Evolutionary conservation across 2,329 filamentous ascomycete species (phyloP).

Genomic region (Aspergillus luchuensis): DNA sequence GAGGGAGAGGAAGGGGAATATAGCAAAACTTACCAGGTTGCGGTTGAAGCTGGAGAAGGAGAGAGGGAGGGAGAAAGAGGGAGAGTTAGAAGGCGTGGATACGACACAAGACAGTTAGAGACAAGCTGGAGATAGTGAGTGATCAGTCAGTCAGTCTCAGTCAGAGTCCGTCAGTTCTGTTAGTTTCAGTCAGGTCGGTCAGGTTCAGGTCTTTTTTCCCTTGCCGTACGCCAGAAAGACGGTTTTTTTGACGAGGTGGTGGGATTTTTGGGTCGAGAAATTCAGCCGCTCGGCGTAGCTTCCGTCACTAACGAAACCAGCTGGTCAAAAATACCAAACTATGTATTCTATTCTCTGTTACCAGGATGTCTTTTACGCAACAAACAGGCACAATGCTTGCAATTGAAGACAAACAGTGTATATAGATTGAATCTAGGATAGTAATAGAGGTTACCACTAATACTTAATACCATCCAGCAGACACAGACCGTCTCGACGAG

Average conservation of each 20-base stretch:
- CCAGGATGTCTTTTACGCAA: too few species aligned
- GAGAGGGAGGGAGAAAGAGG: slow-evolving; percentile 19
- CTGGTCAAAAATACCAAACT: not conserved
- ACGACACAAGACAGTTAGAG: not conserved
- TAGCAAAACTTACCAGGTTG: slow-evolving; percentile 5
- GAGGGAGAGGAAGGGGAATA: slow-evolving; percentile 1
- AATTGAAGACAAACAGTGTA: too few species aligned
- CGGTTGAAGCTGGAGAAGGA: slow-evolving; percentile 10
- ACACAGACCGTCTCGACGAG: not conserved
- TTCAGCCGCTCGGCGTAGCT: slow-evolving; percentile 41
- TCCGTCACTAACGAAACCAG: slow-evolving; percentile 35
- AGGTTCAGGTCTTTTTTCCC: not conserved
- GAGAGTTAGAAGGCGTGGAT: slow-evolving; percentile 17
- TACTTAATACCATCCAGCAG: not conserved
- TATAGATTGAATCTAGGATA: too few species aligned
- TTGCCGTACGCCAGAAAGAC: slow-evolving; percentile 14
- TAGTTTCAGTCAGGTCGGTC: slow-evolving; percentile 7
- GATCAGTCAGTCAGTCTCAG: slow-evolving; percentile 11
- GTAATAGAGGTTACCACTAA: not conserved
- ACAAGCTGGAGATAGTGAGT: not conserved
- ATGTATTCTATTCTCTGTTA: not conserved
- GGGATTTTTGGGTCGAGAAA: slow-evolving; percentile 41
- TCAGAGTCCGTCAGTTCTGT: not conserved
- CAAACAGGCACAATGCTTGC: too few species aligned
- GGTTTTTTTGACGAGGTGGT: slow-evolving; percentile 29